Evolutionary conservation across 2,329 filamentous ascomycete species (phyloP).

Genomic region (Diplodia seriata): DNA sequence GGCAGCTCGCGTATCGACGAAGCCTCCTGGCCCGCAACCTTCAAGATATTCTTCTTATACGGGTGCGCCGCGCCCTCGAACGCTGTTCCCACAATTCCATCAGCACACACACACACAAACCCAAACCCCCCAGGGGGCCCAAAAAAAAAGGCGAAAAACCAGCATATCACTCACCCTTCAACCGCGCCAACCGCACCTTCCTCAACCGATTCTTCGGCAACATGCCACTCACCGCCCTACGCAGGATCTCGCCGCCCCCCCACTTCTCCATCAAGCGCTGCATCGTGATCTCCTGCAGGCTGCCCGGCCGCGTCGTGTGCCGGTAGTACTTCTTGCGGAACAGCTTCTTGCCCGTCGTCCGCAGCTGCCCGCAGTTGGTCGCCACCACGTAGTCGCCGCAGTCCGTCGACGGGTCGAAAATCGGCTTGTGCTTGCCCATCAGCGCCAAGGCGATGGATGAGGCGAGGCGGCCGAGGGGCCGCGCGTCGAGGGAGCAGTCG

Average conservation of each 20-base stretch:
- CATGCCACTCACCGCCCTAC: constrained; percentile 95
- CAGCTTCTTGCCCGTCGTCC: constrained; percentile 90
- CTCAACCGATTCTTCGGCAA: constrained; percentile 93
- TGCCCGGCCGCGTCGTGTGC: constrained; percentile 89
- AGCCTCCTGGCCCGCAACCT: constrained; percentile 65
- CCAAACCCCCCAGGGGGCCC: too few species aligned
- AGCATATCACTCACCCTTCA: constrained; percentile 73
- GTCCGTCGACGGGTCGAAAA: constrained; percentile 95
- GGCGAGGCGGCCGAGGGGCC: constrained; percentile 88
- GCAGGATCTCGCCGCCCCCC: constrained; percentile 88
- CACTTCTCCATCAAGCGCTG: constrained; percentile 93
- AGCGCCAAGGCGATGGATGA: constrained; percentile 84
- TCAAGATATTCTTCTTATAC: constrained; percentile 85
- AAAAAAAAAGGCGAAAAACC: too few species aligned
- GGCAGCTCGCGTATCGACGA: constrained; percentile 40
- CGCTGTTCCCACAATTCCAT: constrained; percentile 52
- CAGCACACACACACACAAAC: background rate
- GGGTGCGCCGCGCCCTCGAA: constrained; percentile 94
- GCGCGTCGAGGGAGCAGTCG: constrained; percentile 70
- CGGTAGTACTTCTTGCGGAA: constrained; percentile 95
- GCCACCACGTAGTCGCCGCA: constrained; percentile 99
- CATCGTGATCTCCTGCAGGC: constrained; percentile 88
- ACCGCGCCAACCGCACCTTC: constrained; percentile 81
- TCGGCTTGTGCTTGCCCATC: constrained; percentile 99
- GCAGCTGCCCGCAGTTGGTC: constrained; percentile 83